Evolutionary conservation across 768 basidiomycete species (phyloP).

Genomic region (Suillus clintonianus): DNA sequence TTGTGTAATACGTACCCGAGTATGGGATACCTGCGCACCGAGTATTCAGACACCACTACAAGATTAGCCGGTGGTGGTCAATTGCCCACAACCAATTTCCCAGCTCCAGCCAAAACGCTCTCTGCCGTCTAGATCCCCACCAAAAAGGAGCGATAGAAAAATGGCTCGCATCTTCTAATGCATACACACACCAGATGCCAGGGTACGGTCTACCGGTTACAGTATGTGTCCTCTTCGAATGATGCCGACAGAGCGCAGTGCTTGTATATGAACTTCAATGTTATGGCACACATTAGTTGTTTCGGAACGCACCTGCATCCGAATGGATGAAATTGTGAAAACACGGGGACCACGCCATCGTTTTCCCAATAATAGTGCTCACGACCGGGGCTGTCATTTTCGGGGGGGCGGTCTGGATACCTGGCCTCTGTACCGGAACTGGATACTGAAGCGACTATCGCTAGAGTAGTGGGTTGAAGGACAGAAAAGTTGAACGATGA

Average conservation of each 20-base stretch:
- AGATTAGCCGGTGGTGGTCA: slow-evolving; percentile 19
- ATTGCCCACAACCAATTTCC: slow-evolving; percentile 39
- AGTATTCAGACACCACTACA: not conserved
- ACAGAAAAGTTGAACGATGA: slow-evolving; percentile 40
- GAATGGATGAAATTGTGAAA: slow-evolving; percentile 54
- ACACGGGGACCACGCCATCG: slow-evolving; percentile 51
- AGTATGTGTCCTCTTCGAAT: slow-evolving; percentile 6
- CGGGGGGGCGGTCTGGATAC: too few species aligned
- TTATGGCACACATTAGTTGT: not conserved
- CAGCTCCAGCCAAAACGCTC: slow-evolving; percentile 40
- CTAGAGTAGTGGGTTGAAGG: slow-evolving; percentile 35
- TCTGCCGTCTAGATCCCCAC: slow-evolving; percentile 36
- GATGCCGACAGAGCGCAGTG: slow-evolving; percentile 8
- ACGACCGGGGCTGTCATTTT: not conserved
- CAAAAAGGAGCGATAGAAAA: slow-evolving; percentile 43
- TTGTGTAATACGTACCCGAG: not conserved
- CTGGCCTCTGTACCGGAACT: slow-evolving; percentile 1
- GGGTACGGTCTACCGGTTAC: slow-evolving; percentile 21
- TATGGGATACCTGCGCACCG: not conserved
- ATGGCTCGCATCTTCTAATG: slow-evolving; percentile 37
- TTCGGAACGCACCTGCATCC: slow-evolving; percentile 39
- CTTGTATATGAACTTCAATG: slow-evolving; percentile 4
- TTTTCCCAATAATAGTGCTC: slow-evolving; percentile 40
- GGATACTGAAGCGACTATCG: slow-evolving; percentile 24
- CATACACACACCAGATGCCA: slow-evolving; percentile 46